phyloP scores from a whole-genome alignment of 2,329 filamentous ascomycete genomes.

The Ceratocystis albifundus region DNA sequence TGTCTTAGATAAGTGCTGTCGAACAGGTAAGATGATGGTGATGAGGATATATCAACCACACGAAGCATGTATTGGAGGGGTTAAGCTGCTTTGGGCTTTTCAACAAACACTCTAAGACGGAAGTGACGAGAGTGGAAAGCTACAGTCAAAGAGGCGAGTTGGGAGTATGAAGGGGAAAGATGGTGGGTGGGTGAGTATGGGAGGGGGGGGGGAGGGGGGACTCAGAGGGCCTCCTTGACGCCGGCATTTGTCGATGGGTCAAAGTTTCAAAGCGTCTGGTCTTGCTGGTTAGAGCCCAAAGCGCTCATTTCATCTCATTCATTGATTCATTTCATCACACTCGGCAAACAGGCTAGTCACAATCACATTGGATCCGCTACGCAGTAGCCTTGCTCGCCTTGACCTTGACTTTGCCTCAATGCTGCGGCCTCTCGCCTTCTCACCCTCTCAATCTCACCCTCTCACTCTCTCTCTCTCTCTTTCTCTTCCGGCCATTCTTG shows the following conservation, averaged over 20 bases:
- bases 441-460: too few species aligned
- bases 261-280: not conserved
- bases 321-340: too few species aligned
- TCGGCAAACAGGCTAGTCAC: not conserved
- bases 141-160: not conserved
- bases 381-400: not conserved
- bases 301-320: too few species aligned
- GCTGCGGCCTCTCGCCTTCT: not conserved
- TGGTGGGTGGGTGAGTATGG: not conserved
- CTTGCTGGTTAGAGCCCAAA: too few species aligned
- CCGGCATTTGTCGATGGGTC: not conserved
- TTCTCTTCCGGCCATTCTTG: not conserved
- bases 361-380: not conserved
- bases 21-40: too few species aligned
- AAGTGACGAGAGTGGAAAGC: too few species aligned
- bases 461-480: not conserved
- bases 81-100: too few species aligned
- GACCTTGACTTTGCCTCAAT: not conserved
- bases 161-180: not conserved
- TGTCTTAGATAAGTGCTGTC: too few species aligned
- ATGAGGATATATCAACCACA: too few species aligned
- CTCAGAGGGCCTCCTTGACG: not conserved
- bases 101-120: too few species aligned
- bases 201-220: not conserved
- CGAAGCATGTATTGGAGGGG: too few species aligned